A percentile compares a stretch with the other conserved stretches of the same genome.
These are phyloP conservation scores for Puccinia triticina DNA, from an alignment of 1,284 basidiomycete species.

Conservation along the genomic window DNA sequence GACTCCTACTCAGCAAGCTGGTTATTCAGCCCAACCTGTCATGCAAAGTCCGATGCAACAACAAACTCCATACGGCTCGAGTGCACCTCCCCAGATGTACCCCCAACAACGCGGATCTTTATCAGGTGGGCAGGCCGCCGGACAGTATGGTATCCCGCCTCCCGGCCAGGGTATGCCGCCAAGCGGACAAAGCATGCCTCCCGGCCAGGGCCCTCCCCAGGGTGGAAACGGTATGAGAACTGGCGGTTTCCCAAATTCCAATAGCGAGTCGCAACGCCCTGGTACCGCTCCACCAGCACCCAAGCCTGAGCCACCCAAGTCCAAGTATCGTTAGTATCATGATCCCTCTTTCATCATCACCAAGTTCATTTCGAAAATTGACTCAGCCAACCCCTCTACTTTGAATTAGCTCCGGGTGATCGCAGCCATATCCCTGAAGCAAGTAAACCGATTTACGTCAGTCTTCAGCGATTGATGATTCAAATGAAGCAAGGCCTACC, in stretches of 20 bases:
- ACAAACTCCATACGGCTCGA: constrained; percentile 43
- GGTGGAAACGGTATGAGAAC: constrained; percentile 57
- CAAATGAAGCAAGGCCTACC: constrained; percentile 72
- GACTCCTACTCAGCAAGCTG: constrained; percentile 51
- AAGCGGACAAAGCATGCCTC: constrained; percentile 26
- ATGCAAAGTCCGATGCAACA: constrained; percentile 54
- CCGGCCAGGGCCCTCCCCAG: constrained; percentile 52
- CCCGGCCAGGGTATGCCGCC: constrained; percentile 28
- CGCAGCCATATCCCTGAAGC: constrained; percentile 82
- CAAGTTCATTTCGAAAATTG: neutral
- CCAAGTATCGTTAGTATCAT: constrained; percentile 78
- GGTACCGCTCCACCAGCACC: constrained; percentile 62
- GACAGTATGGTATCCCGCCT: constrained; percentile 16
- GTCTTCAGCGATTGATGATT: constrained; percentile 52
- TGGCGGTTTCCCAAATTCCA: constrained; percentile 61
- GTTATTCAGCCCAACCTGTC: constrained; percentile 57
- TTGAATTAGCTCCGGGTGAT: constrained; percentile 75
- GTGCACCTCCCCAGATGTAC: constrained; percentile 56
- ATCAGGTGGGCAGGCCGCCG: constrained; percentile 20
- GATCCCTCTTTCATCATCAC: neutral
- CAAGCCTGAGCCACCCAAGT: constrained; percentile 59
- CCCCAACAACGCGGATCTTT: constrained; percentile 55
- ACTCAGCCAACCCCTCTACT: neutral
- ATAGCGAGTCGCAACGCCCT: constrained; percentile 63
- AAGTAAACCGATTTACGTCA: constrained; percentile 68